phyloP scores from a whole-genome alignment of 768 basidiomycete genomes.

The Suillus americanus region DNA sequence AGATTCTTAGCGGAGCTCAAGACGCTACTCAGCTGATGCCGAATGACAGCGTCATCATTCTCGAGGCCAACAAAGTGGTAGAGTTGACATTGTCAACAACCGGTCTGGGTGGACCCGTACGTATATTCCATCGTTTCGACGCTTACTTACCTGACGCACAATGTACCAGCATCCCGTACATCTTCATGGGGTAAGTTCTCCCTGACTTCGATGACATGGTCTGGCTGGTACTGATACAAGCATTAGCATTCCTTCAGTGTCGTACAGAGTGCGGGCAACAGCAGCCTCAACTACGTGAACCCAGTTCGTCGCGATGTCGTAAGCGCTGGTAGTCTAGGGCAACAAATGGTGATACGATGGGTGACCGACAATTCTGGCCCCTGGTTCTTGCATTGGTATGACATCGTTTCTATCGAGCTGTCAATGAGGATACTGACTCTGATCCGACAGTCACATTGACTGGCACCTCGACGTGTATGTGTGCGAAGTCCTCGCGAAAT shows the following conservation, averaged over 20 bases:
- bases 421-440: neutral
- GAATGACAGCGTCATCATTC: slow-evolving; percentile 20
- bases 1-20: slow-evolving; percentile 42
- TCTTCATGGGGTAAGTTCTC: slow-evolving; percentile 39
- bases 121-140: neutral
- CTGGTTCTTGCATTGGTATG: slow-evolving; percentile 29
- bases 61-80: slow-evolving; percentile 28
- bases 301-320: neutral
- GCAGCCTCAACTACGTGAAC: neutral
- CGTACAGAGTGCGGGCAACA: slow-evolving; percentile 38
- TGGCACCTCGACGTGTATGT: slow-evolving; percentile 21
- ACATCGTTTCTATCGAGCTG: neutral
- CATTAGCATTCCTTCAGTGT: slow-evolving; percentile 45
- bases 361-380: slow-evolving; percentile 53
- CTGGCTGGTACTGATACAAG: neutral
- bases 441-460: slow-evolving; percentile 15
- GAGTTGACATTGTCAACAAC: slow-evolving; percentile 18
- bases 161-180: slow-evolving; percentile 40
- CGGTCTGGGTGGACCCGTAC: neutral
- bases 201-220: neutral
- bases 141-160: neutral
- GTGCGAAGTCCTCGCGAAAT: neutral
- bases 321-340: neutral
- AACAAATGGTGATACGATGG: neutral
- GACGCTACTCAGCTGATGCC: slow-evolving; percentile 27